Evolutionary conservation across 106 monocot species (phyloP).

Genomic region (Posidonia australis): DNA sequence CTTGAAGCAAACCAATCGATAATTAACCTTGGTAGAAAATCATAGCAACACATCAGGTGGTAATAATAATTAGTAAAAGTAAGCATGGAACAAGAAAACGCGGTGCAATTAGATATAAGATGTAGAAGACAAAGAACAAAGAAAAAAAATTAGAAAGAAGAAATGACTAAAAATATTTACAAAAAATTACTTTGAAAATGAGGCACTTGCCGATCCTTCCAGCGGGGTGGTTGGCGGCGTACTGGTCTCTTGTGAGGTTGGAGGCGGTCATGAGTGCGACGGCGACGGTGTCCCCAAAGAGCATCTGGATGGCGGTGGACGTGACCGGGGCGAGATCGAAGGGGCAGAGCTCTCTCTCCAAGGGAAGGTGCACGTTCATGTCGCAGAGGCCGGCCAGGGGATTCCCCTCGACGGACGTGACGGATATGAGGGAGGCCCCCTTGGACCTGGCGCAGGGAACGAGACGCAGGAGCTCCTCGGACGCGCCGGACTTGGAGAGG

Average conservation of each 20-base stretch:
- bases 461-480: constrained; percentile 57
- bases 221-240: constrained; percentile 68
- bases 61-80: no score
- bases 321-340: constrained; percentile 76
- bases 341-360: constrained; percentile 62
- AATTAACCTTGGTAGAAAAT: no score
- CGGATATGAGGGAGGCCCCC: constrained; percentile 50
- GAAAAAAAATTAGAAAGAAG: no score
- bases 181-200: constrained; percentile 56
- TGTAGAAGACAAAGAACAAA: no score
- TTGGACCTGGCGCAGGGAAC: constrained; percentile 70
- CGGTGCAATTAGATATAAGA: no score
- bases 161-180: neutral
- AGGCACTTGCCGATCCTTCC: constrained; percentile 86
- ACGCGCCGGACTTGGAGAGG: constrained; percentile 80
- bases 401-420: constrained; percentile 44
- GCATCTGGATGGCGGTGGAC: constrained; percentile 63
- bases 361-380: constrained; percentile 53
- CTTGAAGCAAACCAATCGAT: no score
- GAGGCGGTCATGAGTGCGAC: constrained; percentile 53
- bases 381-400: constrained; percentile 48
- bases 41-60: no score
- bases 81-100: no score
- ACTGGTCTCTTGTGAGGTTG: constrained; percentile 50
- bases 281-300: constrained; percentile 64